Percentiles rank a stretch among this genome's conserved stretches.
Evolutionary conservation across 2,329 filamentous ascomycete genomes (phyloP).

Genomic region (Ceratocystiopsis brevicomis): DNA sequence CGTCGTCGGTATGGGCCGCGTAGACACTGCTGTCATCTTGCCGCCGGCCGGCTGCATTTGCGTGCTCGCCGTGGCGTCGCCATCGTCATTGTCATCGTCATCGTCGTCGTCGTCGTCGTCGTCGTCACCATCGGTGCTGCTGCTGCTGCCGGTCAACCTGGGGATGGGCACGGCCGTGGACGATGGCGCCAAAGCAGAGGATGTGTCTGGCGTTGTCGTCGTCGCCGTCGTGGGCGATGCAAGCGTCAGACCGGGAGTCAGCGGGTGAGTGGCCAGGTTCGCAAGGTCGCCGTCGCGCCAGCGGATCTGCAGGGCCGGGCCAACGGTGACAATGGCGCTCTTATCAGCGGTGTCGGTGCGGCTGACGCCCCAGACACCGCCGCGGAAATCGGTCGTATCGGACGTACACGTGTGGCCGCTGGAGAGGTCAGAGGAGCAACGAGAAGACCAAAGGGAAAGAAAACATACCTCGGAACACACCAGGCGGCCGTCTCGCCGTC

Average conservation of each 20-base stretch:
- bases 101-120: neutral
- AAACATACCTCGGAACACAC: conserved; percentile 11
- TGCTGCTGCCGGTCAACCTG: neutral
- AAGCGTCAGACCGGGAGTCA: conserved; percentile 15
- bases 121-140: neutral
- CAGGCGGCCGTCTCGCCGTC: conserved; percentile 10
- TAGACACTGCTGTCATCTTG: neutral
- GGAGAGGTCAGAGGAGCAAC: neutral
- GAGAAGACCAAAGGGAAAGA: neutral
- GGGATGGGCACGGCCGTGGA: neutral
- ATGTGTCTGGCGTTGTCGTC: no score
- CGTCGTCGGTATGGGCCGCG: no score
- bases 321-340: conserved; percentile 13
- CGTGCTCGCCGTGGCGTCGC: no score
- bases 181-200: neutral
- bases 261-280: conserved; percentile 18
- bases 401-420: conserved; percentile 21
- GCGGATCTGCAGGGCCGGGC: conserved; percentile 21
- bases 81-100: neutral
- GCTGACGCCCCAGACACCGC: conserved; percentile 20
- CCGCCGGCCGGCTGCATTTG: no score
- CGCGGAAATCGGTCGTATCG: conserved; percentile 21
- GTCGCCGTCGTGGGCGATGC: no score
- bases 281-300: conserved; percentile 18
- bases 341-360: conserved; percentile 7